Evolutionary conservation across 495 filamentous ascomycete genomes (phyloP), one percentile per base, ranked within the genome.

Genomic region (Neurospora tetraspora): DNA sequence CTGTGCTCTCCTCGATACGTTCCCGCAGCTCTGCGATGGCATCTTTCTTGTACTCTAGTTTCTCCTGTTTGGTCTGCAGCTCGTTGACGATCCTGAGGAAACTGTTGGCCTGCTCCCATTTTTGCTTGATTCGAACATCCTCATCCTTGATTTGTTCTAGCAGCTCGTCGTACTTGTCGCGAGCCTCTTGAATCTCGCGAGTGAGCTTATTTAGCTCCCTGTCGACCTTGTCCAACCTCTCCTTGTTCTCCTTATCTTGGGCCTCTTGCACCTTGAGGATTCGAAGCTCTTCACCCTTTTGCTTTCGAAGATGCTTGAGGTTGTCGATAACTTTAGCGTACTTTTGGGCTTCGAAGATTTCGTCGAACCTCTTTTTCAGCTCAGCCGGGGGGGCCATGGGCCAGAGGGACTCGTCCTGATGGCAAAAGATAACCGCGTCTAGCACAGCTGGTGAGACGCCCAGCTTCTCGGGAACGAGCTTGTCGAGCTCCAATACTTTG

Each of bases 251-350:
- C 79, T 94, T 96, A 73, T 91, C 88, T 76, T 92, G 88, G 39
- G 90, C 85, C 75, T 97, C 92, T 73, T 88, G 86, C 47, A 91
- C 87, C 79, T 91, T 93, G 72, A 89, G 87, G 47, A 90, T 87
- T 8, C 80, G 86, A 16, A 98, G 85, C 43, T 94, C 87, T 45
- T 91, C 89, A 36, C 89, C 92, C 77, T 97, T 91, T 71, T 87
- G 90, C 81, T 98, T 98, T n/a, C 89, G 83, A 23, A 98, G 81
- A 34, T 85, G 74, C 78, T 96, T 97, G 80, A 99, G 92, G 75
- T 95, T 97, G 38, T 97, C 94, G 74, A 98, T 97, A 5, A 94
- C 96, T 77, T 97, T 98, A 59, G 94, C 97, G 83, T 98, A 99
- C 78, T 96, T 97, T 82, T 91, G 83, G 8, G 96, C 96, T 80